Base-by-base conservation (phyloP, 805 yeast species). In the Millerozyma acaciae region DNA sequence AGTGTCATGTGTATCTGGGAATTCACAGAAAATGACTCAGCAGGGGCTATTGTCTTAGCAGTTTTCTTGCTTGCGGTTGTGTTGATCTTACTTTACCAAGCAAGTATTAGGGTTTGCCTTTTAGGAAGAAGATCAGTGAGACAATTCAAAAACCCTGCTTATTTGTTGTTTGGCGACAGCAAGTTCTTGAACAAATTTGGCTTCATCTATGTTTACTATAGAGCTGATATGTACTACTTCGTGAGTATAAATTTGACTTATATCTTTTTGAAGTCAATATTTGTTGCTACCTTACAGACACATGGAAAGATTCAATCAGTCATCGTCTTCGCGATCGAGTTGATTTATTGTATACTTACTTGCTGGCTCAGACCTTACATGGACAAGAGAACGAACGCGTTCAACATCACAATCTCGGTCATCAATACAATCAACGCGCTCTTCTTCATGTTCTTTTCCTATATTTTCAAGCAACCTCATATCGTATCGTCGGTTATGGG, bases 301-400 rank as follows among this genome's bases (percentile, higher is more conserved):
- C 70, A 76, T 21, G 97, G 98, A 40, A 84, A 81, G 48, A 80
- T 73, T 4, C 96, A 84, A 55, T 84, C 96, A 1, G 71, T 86
- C 41, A 65, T 84, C 32, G 71, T 89, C 6, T 84, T 90, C 50
- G 78, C 70, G 12, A 66, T 85, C 40, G 97, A 93, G 56, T 63
- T 90, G 33, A 45, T 75, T 15, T 88, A 81, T 60, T 77, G 84
- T 41, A 72, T 73, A 21, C 66, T 68, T 0, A 48, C 88, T 17
- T 80, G 88, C 50, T 75, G 76, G 73, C 63, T 73, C 36, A 76
- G 93, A 58, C 98, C 98, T 8, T 93, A 76, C 58, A 80, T 93
- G 89, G 97, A 93, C 63, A 87, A 83, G 60, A 75, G 95, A 63
- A 89, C 97, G 21, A 93, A 93, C 50, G 80, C 78, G n/a, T 85